Evolutionary conservation across 345 rosid genomes (phyloP).

Genomic region (Mangifera indica): DNA sequence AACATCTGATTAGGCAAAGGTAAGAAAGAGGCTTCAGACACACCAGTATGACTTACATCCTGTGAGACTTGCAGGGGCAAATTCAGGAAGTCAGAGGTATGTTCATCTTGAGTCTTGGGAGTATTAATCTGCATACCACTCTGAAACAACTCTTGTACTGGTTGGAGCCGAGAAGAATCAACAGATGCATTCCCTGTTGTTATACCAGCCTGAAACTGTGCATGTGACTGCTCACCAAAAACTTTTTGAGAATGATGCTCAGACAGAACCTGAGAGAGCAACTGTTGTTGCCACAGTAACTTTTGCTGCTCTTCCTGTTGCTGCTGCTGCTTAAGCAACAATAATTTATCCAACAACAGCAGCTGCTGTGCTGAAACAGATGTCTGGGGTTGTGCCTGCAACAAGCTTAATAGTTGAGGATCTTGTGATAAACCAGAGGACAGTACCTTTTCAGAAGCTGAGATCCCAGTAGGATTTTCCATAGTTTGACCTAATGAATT

Average conservation of each 20-base stretch:
- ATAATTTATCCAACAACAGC: constrained; percentile 58
- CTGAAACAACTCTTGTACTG: constrained; percentile 50
- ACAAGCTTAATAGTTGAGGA: constrained; percentile 56
- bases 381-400: constrained; percentile 69
- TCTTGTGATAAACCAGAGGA: constrained; percentile 65
- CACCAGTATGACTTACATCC: constrained; percentile 37
- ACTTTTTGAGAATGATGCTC: constrained; percentile 60
- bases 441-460: constrained; percentile 53
- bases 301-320: constrained; percentile 84
- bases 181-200: constrained; percentile 47
- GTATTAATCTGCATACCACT: constrained; percentile 47
- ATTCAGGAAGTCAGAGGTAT: constrained; percentile 35
- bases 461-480: constrained; percentile 51
- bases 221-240: constrained; percentile 57
- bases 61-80: constrained; percentile 40
- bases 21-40: constrained; percentile 39
- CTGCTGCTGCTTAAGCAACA: constrained; percentile 76
- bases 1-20: constrained; percentile 56
- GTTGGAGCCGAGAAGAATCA: constrained; percentile 56
- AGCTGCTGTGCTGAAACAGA: constrained; percentile 67
- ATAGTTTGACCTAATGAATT: constrained; percentile 65
- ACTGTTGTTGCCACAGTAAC: constrained; percentile 70
- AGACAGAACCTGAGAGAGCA: constrained; percentile 71
- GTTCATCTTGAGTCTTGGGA: constrained; percentile 49
- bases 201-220: constrained; percentile 43